Evolutionary conservation across 2,329 filamentous ascomycete species (phyloP), one percentile per base, ranked within the genome.

Genomic region (Colletotrichum ledebouriae): DNA sequence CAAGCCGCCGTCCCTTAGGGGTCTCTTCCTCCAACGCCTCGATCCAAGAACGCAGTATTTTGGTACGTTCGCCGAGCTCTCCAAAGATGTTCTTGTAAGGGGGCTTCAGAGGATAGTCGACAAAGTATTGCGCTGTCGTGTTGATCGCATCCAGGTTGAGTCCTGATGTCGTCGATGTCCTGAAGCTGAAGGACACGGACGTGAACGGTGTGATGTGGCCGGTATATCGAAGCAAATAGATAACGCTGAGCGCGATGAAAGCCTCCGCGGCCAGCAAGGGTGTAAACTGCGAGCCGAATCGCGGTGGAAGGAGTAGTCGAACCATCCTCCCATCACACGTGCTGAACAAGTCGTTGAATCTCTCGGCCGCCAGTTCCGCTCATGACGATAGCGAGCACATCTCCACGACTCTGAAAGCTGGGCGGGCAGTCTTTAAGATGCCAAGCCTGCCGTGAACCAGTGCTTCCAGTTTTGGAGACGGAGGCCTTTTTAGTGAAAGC

Each of bases 11-110:
- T 2, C 42, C 33, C 6, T 22, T 47, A 2, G 53, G 46, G 2
- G 59, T 50, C 41, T 57, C 39, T 13, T 59, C 65, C 53, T 68
- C 60, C 15, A 64, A 22, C 6, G 65, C 65, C 60, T 68, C 60
- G 20, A 68, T 64, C 74, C 75, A 74, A 29, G 72, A 71, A 15
- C 63, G 62, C 47, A 76, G 59, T 15, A 71, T 52, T 42, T 71
- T 60, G 17, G 73, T 70, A 0, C 78, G 76, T 37, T 77, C 73
- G 37, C 78, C 78, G 9, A 77, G 41, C 49, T 79, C 73, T 42
- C 77, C 77, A 59, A 79, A 79, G 2, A 75, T 69, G 4, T 73
- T 71, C 11, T 74, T 77, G 53, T 76, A 78, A 0, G 77, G 73
- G n/a, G 73, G 63, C 0, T 56, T 53, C n/a, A 78, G 70, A 1